Evolutionary conservation across 2,329 filamentous ascomycete species (phyloP), one percentile per base, ranked within the genome.

Genomic region (Pestalotiopsis sp.): DNA sequence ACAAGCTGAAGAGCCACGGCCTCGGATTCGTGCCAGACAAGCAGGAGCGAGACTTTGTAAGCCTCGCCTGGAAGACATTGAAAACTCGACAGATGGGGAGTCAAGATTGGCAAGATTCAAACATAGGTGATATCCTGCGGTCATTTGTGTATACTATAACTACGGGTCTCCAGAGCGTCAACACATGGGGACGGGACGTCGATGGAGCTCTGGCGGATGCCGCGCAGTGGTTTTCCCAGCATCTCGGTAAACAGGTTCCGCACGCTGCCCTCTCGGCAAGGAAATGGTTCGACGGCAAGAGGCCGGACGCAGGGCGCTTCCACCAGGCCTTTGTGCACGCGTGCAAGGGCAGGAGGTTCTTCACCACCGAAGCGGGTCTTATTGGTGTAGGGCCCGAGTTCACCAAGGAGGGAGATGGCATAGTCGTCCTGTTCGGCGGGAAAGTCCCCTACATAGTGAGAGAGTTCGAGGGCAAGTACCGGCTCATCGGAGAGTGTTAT

Each of bases 401-500:
- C 4, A 72, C 72, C 65, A 69, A 72, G 65, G 65, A 67, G 36
- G 64, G 66, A 14, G 70, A 72, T 55, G 64, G 60, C 1, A 39
- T 73, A 36, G 69, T 70, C 5, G 31, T 73, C 7, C 14, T 73
- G 23, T 73, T 74, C 23, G 72, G 72, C 59, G 70, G 68, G 4
- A 69, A 70, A 27, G 68, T 72, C 12, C 71, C 72, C 1, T 73
- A 71, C 41, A 25, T 71, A 11, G 36, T 74, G 45, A 66, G 70
- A 25, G 64, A 59, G n/a, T 67, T 20, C 59, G 69, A 23, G 41
- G 67, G 45, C 25, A 20, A 14, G 64, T 55, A 52, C 67, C 70
- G 41, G 65, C 67, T 73, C 23, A 69, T 74, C 55, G 72, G 72
- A 7, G 72, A 73, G 52, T 74, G 72, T 62, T 73, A 72, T 31